These are phyloP conservation scores for Solanum chaucha DNA, from an alignment of 257 asterid genomes.

Conservation along the genomic window DNA sequence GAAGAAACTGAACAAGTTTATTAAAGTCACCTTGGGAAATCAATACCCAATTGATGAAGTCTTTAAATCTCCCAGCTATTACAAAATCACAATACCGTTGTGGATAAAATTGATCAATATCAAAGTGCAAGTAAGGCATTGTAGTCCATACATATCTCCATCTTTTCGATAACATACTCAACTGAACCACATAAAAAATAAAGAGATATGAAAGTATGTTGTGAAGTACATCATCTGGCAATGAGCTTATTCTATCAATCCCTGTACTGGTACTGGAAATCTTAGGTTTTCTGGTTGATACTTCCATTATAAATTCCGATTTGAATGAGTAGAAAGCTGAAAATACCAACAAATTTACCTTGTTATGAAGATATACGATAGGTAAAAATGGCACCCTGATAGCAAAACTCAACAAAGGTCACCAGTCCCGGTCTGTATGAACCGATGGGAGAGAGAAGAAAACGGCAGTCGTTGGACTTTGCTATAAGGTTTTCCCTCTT, in stretches of 20 bases:
- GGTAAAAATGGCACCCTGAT: not conserved
- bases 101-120: not conserved
- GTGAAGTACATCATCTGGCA: not conserved
- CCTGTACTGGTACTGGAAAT: not conserved
- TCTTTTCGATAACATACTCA: not conserved
- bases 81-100: not conserved
- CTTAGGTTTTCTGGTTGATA: not conserved
- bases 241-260: not conserved
- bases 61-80: not conserved
- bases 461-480: too few species aligned
- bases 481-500: not conserved
- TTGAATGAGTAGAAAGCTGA: not conserved
- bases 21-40: not conserved
- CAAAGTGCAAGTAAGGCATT: not conserved
- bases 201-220: not conserved
- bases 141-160: not conserved
- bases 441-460: too few species aligned
- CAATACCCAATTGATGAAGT: not conserved
- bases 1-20: not conserved
- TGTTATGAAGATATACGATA: not conserved
- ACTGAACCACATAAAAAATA: not conserved
- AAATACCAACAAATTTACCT: not conserved
- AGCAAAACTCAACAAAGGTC: not conserved
- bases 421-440: too few species aligned
- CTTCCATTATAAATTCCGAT: not conserved